A percentile compares a stretch with the other conserved stretches of the same genome.
phyloP scores from a whole-genome alignment of 495 filamentous ascomycete species.

The Penicillium silybi region DNA sequence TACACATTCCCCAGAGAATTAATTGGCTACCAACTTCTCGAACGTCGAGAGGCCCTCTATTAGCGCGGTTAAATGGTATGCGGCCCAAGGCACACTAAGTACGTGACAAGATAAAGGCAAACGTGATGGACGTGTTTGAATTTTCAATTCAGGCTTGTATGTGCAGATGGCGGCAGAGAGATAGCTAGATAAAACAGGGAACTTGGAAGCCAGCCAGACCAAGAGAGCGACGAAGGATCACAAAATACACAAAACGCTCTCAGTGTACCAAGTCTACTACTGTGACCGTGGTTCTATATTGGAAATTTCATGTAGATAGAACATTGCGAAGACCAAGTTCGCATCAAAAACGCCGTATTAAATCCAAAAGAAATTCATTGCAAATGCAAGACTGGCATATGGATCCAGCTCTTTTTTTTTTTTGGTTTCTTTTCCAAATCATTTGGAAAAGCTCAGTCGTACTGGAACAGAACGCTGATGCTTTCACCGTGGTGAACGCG shows the following conservation, averaged over 20 bases:
- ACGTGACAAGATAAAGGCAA: too few species aligned
- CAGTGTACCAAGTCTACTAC: conserved; percentile 21
- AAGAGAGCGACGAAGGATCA: conserved; percentile 6
- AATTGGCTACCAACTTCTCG: background rate
- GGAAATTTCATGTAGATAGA: conserved; percentile 4
- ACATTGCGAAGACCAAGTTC: conserved; percentile 12
- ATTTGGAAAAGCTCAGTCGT: conserved; percentile 49
- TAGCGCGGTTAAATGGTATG: too few species aligned
- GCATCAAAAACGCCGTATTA: conserved; percentile 13
- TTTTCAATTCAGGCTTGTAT: conserved; percentile 14
- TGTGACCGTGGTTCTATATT: conserved; percentile 19
- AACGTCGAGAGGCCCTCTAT: background rate
- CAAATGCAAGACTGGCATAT: conserved; percentile 6
- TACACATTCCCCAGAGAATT: background rate
- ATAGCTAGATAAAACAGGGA: conserved; percentile 4
- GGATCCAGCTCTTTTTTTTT: conserved; percentile 3
- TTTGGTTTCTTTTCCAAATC: background rate
- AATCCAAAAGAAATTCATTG: conserved; percentile 22
- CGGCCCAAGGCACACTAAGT: too few species aligned
- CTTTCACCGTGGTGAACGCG: conserved; percentile 97
- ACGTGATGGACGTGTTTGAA: background rate
- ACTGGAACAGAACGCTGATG: conserved; percentile 94
- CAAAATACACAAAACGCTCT: conserved; percentile 10
- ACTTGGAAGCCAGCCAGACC: conserved; percentile 7
- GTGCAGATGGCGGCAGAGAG: conserved; percentile 14